These are phyloP conservation scores for Delonix regia DNA, from an alignment of 306 rosid genomes.

Conservation along the genomic window DNA sequence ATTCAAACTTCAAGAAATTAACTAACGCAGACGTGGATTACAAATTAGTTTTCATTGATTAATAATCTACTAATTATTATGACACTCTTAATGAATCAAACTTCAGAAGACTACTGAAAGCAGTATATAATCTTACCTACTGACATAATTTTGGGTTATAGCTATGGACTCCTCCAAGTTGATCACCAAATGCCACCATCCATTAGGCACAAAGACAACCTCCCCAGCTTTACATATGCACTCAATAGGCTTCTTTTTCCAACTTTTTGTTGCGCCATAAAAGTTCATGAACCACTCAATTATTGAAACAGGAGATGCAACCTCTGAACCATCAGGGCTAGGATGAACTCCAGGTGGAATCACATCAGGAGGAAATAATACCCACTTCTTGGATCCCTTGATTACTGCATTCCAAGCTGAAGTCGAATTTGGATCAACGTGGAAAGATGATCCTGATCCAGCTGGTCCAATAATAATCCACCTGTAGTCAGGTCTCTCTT, in stretches of 20 bases:
- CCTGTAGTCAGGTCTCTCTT: conserved; percentile 80
- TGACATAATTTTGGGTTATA: conserved; percentile 92
- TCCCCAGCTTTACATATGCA: conserved; percentile 93
- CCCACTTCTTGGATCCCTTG: conserved; percentile 94
- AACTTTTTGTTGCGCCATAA: conserved; percentile 68
- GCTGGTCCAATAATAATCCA: conserved; percentile 93
- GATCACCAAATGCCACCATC: conserved; percentile 99
- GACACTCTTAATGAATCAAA: neutral
- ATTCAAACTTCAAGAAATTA: neutral
- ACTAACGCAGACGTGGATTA: neutral
- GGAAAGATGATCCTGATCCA: conserved; percentile 94
- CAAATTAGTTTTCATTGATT: conserved; percentile 4
- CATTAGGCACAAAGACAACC: conserved; percentile 85
- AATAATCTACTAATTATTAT: conserved; percentile 3
- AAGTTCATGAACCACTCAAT: conserved; percentile 99
- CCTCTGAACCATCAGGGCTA: conserved; percentile 94
- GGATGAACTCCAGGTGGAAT: conserved; percentile 95
- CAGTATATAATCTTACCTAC: conserved; percentile 60
- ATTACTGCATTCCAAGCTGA: conserved; percentile 98
- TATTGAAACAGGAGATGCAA: conserved; percentile 92
- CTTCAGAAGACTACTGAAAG: conserved; percentile 12
- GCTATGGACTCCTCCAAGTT: conserved; percentile 93
- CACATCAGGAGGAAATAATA: conserved; percentile 87
- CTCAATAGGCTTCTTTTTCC: conserved; percentile 85
- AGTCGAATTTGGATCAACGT: conserved; percentile 94